Evolutionary conservation across 495 filamentous ascomycete species (phyloP).

Genomic region (Aspergillus avenaceus): DNA sequence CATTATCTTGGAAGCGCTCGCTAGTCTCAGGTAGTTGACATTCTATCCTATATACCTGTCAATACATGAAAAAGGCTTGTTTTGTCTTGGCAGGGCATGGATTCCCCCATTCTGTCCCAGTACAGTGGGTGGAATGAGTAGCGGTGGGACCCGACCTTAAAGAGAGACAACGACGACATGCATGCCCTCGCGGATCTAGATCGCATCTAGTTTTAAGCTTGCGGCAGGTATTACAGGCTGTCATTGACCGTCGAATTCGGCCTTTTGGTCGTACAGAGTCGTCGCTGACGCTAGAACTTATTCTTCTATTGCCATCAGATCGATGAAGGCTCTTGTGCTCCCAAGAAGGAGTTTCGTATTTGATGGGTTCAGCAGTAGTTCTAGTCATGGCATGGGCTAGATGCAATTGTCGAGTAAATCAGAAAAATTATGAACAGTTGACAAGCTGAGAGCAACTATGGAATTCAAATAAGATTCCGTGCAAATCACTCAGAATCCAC

Average conservation of each 20-base stretch:
- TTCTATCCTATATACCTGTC: conserved; percentile 27
- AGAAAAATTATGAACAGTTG: not conserved
- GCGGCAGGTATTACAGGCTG: conserved; percentile 41
- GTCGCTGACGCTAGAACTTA: conserved; percentile 21
- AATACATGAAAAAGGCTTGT: conserved; percentile 9
- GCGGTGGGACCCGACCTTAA: conserved; percentile 23
- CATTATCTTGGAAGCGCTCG: conserved; percentile 34
- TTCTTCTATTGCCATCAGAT: conserved; percentile 24
- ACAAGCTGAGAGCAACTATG: not conserved
- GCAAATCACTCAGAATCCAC: conserved; percentile 8
- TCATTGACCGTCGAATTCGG: conserved; percentile 41
- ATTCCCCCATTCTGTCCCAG: not conserved
- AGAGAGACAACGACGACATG: conserved; percentile 39
- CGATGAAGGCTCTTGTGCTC: conserved; percentile 25
- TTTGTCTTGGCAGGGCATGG: not conserved
- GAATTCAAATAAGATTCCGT: conserved; percentile 4
- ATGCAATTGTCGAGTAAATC: not conserved
- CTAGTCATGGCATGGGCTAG: conserved; percentile 26
- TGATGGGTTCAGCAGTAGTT: conserved; percentile 21
- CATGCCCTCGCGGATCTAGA: conserved; percentile 35
- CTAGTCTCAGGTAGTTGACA: conserved; percentile 36
- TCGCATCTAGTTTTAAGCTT: conserved; percentile 43
- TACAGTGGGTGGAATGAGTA: not conserved
- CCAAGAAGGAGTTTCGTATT: conserved; percentile 21
- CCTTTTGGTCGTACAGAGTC: conserved; percentile 29